phyloP scores from a whole-genome alignment of 441 rosid species.

The Manihot esculenta region DNA sequence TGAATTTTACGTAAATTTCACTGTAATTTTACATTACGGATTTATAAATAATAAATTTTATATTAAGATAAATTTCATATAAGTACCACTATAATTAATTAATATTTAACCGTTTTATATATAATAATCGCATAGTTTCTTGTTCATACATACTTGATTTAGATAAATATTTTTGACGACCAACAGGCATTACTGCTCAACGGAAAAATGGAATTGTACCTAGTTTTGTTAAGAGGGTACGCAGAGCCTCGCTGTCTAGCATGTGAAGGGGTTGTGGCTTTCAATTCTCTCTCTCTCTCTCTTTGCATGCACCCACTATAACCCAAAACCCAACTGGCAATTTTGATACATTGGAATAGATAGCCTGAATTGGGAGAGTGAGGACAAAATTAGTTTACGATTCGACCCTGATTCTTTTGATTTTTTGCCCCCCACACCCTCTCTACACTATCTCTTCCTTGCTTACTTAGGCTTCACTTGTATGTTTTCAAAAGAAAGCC shows the following conservation, averaged over 20 bases:
- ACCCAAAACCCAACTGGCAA: conserved; percentile 47
- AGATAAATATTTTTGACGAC: no score
- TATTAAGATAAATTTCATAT: no score
- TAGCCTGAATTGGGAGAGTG: conserved; percentile 22
- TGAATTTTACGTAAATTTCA: no score
- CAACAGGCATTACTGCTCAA: conserved; percentile 18
- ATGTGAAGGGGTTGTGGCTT: conserved; percentile 47
- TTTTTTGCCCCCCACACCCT: conserved; percentile 14
- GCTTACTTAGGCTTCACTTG: neutral
- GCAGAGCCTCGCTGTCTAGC: conserved; percentile 66
- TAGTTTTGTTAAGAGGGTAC: conserved; percentile 49
- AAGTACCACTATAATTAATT: no score
- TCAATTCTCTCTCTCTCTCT: conserved; percentile 21
- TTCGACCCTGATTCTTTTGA: conserved; percentile 31
- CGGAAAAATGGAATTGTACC: conserved; percentile 38
- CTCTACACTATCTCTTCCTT: neutral
- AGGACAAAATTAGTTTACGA: conserved; percentile 38
- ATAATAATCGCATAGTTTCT: no score
- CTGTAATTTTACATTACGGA: no score
- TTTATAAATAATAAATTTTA: no score
- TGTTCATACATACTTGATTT: no score
- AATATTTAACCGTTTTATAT: no score
- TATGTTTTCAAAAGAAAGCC: neutral
- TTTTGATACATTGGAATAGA: conserved; percentile 33
- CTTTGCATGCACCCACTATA: conserved; percentile 32